phyloP scores from a whole-genome alignment of 768 basidiomycete genomes.

The Russula abietina region DNA sequence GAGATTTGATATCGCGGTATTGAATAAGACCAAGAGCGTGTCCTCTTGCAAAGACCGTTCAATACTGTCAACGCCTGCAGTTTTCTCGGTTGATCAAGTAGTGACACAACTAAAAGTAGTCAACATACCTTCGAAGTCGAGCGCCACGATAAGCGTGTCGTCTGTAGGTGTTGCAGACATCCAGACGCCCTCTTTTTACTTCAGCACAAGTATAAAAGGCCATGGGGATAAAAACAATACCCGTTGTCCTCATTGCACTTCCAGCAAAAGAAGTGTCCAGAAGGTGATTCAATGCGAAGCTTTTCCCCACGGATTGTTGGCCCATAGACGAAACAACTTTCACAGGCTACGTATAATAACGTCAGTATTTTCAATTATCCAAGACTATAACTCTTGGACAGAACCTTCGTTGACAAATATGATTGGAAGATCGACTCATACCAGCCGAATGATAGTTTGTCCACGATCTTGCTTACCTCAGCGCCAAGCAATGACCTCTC shows the following conservation, averaged over 20 bases:
- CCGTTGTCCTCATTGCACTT: conserved; percentile 59
- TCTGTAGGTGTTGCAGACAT: conserved; percentile 59
- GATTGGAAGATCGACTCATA: conserved; percentile 60
- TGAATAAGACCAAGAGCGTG: conserved; percentile 56
- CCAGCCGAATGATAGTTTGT: conserved; percentile 54
- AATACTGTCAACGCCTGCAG: conserved; percentile 53
- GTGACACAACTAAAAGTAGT: background rate
- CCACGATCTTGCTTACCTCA: conserved; percentile 51
- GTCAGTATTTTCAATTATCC: background rate
- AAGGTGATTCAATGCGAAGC: conserved; percentile 54
- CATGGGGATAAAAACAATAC: conserved; percentile 40
- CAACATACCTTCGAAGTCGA: conserved; percentile 63
- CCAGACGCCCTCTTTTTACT: conserved; percentile 53
- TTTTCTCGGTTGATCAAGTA: background rate
- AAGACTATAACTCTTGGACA: background rate
- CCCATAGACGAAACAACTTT: conserved; percentile 66
- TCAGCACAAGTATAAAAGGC: background rate
- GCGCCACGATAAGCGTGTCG: conserved; percentile 47
- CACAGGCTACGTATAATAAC: conserved; percentile 40
- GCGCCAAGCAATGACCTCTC: conserved; percentile 54
- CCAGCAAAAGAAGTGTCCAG: conserved; percentile 61
- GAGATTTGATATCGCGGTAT: conserved; percentile 59
- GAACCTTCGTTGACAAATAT: conserved; percentile 52
- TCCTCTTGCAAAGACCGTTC: conserved; percentile 61
- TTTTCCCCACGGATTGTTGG: conserved; percentile 62